A percentile compares a stretch with the other conserved stretches of the same genome.
Evolutionary conservation across 768 basidiomycete species (phyloP).

Genomic region (Lentinula lateritia): DNA sequence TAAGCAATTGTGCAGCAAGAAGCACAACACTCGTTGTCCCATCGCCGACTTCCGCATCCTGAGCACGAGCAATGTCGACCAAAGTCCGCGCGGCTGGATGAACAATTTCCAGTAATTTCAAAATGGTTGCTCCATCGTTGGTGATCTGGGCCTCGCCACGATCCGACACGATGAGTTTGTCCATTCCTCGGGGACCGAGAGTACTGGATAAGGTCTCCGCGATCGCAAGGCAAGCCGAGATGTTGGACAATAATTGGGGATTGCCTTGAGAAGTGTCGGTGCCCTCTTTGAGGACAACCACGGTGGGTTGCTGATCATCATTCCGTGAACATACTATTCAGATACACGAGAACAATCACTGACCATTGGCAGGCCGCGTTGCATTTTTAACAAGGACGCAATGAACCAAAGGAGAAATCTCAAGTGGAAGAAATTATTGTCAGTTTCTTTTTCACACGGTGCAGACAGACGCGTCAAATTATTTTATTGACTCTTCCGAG

Average conservation of each 20-base stretch:
- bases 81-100: conserved; percentile 98
- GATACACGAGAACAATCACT: conserved; percentile 4
- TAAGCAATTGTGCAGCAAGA: conserved; percentile 88
- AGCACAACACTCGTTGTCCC: conserved; percentile 97
- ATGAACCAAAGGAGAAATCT: conserved; percentile 2
- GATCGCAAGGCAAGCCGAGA: conserved; percentile 93
- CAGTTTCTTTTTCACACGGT: conserved; percentile 20
- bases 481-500: conserved; percentile 9
- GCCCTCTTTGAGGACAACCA: conserved; percentile 93
- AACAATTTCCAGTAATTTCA: conserved; percentile 95
- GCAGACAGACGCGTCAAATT: conserved; percentile 30
- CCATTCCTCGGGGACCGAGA: conserved; percentile 98
- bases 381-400: conserved; percentile 52
- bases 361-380: conserved; percentile 79
- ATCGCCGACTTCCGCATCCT: conserved; percentile 98
- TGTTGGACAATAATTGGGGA: conserved; percentile 89
- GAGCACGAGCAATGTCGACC: conserved; percentile 96
- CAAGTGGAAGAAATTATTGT: conserved; percentile 7
- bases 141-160: conserved; percentile 97
- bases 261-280: conserved; percentile 96
- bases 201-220: conserved; percentile 89
- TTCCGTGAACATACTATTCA: conserved; percentile 10
- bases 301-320: conserved; percentile 82
- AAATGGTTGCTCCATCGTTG: conserved; percentile 98
- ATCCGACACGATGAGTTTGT: conserved; percentile 92